A percentile compares a stretch with the other conserved stretches of the same genome.
phyloP scores from a whole-genome alignment of 2,329 filamentous ascomycete species.

The Eutypa lata region DNA sequence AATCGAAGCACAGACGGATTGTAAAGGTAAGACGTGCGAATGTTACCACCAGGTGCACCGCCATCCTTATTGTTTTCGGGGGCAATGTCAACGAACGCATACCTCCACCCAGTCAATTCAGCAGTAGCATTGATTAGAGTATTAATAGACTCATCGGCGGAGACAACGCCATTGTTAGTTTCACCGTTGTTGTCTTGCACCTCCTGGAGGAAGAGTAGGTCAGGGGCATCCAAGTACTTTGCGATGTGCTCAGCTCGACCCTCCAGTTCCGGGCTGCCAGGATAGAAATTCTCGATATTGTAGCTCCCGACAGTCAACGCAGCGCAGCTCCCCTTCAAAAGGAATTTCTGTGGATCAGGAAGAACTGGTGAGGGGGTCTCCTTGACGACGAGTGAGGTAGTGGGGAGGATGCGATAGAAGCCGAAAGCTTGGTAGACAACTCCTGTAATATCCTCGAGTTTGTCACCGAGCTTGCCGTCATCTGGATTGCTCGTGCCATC shows the following conservation, averaged over 20 bases:
- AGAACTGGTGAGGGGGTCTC: conserved; percentile 41
- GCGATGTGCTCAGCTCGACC: conserved; percentile 63
- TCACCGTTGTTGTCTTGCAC: conserved; percentile 65
- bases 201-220: conserved; percentile 68
- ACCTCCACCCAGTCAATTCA: conserved; percentile 38
- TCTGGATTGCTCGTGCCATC: conserved; percentile 61
- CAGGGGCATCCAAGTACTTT: conserved; percentile 59
- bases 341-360: conserved; percentile 49
- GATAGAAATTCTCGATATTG: conserved; percentile 67
- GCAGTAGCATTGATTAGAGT: conserved; percentile 53
- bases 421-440: conserved; percentile 64
- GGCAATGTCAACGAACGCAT: conserved; percentile 57
- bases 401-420: conserved; percentile 66
- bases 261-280: conserved; percentile 53
- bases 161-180: conserved; percentile 55
- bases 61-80: conserved; percentile 62
- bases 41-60: conserved; percentile 68
- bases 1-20: conserved; percentile 57
- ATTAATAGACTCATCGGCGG: conserved; percentile 56
- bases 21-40: conserved; percentile 69
- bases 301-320: conserved; percentile 64
- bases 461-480: conserved; percentile 62
- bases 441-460: conserved; percentile 64
- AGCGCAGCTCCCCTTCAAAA: conserved; percentile 53
- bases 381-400: conserved; percentile 52